Evolutionary conservation across 177 flowering plant genomes (phyloP).

Genomic region (Vitis hybrid): DNA sequence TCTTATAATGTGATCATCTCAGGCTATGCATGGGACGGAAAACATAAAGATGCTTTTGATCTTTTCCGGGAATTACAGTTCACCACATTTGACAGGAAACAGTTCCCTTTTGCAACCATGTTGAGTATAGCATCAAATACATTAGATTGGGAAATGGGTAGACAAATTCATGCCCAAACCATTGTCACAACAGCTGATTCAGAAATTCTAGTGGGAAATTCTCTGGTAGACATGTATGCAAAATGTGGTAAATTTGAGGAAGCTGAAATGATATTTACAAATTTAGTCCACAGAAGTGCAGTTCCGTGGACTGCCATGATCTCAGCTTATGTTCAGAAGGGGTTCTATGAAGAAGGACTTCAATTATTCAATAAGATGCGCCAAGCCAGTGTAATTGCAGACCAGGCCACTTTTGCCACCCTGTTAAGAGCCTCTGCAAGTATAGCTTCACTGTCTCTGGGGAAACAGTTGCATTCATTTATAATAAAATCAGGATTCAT

Average conservation of each 20-base stretch:
- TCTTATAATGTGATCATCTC: conserved; percentile 82
- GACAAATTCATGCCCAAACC: conserved; percentile 66
- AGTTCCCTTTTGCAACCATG: conserved; percentile 70
- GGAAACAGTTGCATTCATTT: conserved; percentile 70
- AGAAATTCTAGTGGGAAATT: conserved; percentile 48
- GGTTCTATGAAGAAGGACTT: conserved; percentile 61
- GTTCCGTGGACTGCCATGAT: conserved; percentile 77
- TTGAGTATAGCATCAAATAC: conserved; percentile 61
- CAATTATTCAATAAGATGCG: conserved; percentile 64
- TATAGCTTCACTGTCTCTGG: conserved; percentile 63
- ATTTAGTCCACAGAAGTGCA: conserved; percentile 33
- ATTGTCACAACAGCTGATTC: conserved; percentile 46
- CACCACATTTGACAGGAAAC: conserved; percentile 47
- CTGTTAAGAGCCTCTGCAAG: conserved; percentile 62
- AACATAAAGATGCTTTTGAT: conserved; percentile 40
- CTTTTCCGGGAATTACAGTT: conserved; percentile 57
- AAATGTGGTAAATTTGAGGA: conserved; percentile 57
- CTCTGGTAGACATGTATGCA: conserved; percentile 64
- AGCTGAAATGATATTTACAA: conserved; percentile 52
- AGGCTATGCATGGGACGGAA: conserved; percentile 58
- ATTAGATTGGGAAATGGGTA: conserved; percentile 56
- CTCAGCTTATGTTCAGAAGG: conserved; percentile 59
- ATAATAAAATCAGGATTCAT: conserved; percentile 55
- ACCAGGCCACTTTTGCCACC: conserved; percentile 80
- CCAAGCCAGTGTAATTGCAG: conserved; percentile 36